Conservation (phyloP, 2,329 filamentous ascomycete species). For the Macroventuria anomochaeta region DNA sequence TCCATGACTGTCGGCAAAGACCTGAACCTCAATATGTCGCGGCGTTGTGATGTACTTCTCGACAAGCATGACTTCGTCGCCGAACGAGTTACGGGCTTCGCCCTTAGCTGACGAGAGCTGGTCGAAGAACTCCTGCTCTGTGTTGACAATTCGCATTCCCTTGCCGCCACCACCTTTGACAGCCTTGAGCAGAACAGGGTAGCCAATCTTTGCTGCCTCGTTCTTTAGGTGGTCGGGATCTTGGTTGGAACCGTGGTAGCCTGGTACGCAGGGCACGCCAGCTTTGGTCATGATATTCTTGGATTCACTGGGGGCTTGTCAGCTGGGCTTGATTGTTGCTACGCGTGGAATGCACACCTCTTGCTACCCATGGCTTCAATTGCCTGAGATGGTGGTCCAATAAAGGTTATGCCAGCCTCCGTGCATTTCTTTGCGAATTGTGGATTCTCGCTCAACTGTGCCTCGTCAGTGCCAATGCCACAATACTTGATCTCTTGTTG, state of each 20-base stretch:
- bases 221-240: conserved; percentile 65
- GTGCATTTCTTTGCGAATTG: conserved; percentile 87
- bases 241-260: conserved; percentile 90
- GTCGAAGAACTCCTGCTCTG: conserved; percentile 63
- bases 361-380: conserved; percentile 90
- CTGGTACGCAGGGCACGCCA: conserved; percentile 95
- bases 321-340: conserved; percentile 3
- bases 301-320: conserved; percentile 61
- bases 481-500: not conserved
- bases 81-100: conserved; percentile 69
- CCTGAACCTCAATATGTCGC: conserved; percentile 70
- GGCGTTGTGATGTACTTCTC: conserved; percentile 73
- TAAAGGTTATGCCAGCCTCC: conserved; percentile 90
- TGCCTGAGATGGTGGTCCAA: conserved; percentile 83
- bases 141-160: conserved; percentile 69
- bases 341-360: conserved; percentile 57
- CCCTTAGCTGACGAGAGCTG: conserved; percentile 69
- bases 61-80: conserved; percentile 70
- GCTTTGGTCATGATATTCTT: conserved; percentile 97
- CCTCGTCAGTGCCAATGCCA: conserved; percentile 18
- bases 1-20: conserved; percentile 70
- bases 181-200: conserved; percentile 69
- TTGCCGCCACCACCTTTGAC: conserved; percentile 73
- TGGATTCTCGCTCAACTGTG: conserved; percentile 82
- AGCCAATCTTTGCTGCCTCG: conserved; percentile 75